Base-by-base conservation (phyloP, 208 protist genomes). In the Crithidia sp. region DNA sequence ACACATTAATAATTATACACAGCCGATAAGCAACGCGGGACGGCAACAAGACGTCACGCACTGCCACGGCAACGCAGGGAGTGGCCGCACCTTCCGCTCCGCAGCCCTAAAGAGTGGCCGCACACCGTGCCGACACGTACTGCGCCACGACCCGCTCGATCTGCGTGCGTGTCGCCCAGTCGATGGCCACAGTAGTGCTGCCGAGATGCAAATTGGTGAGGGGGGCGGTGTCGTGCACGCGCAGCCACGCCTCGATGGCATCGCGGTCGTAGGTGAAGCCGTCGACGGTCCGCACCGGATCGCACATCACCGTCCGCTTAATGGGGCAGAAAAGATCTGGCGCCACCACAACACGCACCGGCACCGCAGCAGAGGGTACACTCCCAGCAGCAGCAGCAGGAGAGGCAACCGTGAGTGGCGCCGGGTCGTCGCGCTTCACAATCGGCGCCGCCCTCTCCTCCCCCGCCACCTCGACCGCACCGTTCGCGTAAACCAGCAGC, bases 211-310 rank as follows among this genome's bases (percentile, higher is more conserved):
- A 41, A 67, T 92, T 92, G 36, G 89, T 96, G 70, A 91, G 77
- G 52, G 91, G 91, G 10, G 86, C 87, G 14, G 78, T 83, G 45
- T 76, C 60, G 52, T 80, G 79, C 37, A 44, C 39, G 4, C 50
- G 53, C 14, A 96, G 71, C 93, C 94, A 97, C 66, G 72, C 67
- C 64, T 84, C 70, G 39, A 98, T 96, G 28, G 83, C 87, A 44
- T 87, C 83, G 19, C 92, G 79, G 19, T 97, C 91, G 75, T 96
- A 98, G n/a, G 88, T 95, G 74, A 95, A 86, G 19, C 89, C 89
- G 61, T 97, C 91, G 45, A 54, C 56, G 7, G 93, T 93, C n/a
- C 67, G 45, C n/a, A 98, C 94, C 0, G 94, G 94, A 60, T 96
- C 90, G 13, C 56, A 56, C 93, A 98, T 97, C 12, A 96, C 44